Evolutionary conservation across 148 eudicot genomes (phyloP).

Genomic region (Rhododendron ovatum): DNA sequence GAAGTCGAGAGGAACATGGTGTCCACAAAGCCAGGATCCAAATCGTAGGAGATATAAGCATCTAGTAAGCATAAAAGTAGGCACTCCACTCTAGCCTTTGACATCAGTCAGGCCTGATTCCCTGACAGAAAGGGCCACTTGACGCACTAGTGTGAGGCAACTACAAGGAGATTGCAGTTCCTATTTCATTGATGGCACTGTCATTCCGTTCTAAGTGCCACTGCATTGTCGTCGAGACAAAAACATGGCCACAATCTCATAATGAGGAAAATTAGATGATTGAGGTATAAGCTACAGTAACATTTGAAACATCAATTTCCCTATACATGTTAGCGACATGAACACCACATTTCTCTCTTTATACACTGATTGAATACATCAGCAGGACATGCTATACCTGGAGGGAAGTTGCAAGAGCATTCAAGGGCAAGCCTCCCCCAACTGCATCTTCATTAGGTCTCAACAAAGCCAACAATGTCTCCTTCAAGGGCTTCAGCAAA

Average conservation of each 20-base stretch:
- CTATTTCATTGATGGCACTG: neutral
- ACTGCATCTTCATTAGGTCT: slow-evolving; percentile 52
- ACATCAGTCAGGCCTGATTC: neutral
- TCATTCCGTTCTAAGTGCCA: neutral
- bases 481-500: slow-evolving; percentile 81
- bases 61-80: neutral
- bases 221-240: neutral
- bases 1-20: neutral
- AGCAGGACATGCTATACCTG: slow-evolving; percentile 49
- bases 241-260: neutral
- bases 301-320: neutral
- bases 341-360: neutral
- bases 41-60: neutral
- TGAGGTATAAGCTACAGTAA: neutral
- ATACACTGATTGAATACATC: neutral
- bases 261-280: neutral
- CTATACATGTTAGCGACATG: neutral
- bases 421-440: slow-evolving; percentile 50
- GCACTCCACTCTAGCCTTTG: neutral
- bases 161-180: neutral
- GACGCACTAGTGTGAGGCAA: neutral
- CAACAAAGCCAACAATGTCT: slow-evolving; percentile 71
- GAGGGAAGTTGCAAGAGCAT: slow-evolving; percentile 76
- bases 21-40: neutral
- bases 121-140: neutral